A percentile compares a stretch with the other conserved stretches of the same genome.
Evolutionary conservation across 2,329 filamentous ascomycete species (phyloP).

Genomic region (Claviceps cyperi): DNA sequence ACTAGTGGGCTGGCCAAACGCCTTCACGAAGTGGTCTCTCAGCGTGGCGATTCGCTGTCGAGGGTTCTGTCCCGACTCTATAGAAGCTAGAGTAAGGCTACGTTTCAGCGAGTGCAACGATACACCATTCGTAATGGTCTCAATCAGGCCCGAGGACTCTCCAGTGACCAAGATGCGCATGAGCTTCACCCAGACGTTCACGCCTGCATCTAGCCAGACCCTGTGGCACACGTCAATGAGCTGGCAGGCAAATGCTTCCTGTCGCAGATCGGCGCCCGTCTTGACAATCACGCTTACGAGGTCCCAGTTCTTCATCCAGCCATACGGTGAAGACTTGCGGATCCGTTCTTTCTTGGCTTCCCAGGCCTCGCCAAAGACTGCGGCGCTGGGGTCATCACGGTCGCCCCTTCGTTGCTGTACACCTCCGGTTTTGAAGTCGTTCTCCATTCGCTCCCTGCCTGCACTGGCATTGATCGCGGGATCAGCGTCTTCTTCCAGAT

Average conservation of each 20-base stretch:
- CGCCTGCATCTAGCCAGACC: slow-evolving; percentile 62
- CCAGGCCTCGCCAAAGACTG: slow-evolving; percentile 80
- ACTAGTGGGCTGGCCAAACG: slow-evolving; percentile 57
- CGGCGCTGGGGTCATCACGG: slow-evolving; percentile 71
- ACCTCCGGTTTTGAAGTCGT: slow-evolving; percentile 75
- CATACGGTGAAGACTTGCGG: slow-evolving; percentile 68
- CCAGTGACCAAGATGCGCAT: slow-evolving; percentile 81
- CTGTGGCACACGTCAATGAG: slow-evolving; percentile 68
- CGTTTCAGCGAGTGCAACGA: slow-evolving; percentile 78
- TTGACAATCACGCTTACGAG: slow-evolving; percentile 78
- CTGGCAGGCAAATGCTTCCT: slow-evolving; percentile 79
- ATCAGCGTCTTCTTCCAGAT: slow-evolving; percentile 42
- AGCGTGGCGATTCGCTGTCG: slow-evolving; percentile 64
- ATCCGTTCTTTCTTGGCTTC: slow-evolving; percentile 73
- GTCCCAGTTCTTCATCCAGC: slow-evolving; percentile 85
- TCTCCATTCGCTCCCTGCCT: slow-evolving; percentile 74
- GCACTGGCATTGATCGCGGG: slow-evolving; percentile 50
- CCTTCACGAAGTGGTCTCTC: slow-evolving; percentile 68
- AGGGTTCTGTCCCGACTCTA: slow-evolving; percentile 59
- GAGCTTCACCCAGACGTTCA: slow-evolving; percentile 75
- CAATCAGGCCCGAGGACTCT: slow-evolving; percentile 70
- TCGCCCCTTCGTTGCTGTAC: slow-evolving; percentile 69
- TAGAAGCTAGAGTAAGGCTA: slow-evolving; percentile 60
- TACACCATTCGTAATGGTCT: slow-evolving; percentile 79
- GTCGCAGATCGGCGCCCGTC: slow-evolving; percentile 67